These are phyloP conservation scores for Theileria annulata DNA, from an alignment of 169 alveolate species.

Conservation along the genomic window DNA sequence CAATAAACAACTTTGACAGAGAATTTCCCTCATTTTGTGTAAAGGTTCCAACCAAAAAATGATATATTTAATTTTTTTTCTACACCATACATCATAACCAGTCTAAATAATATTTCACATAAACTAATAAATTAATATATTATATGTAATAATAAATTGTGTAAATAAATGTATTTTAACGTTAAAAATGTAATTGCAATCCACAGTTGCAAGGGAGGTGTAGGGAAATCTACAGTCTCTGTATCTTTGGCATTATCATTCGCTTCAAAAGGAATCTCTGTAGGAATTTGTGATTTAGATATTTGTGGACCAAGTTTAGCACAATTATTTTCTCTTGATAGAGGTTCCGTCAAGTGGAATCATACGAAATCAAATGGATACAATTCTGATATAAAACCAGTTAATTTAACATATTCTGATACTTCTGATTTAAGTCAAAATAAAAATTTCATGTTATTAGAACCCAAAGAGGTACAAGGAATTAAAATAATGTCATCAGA, in stretches of 20 bases:
- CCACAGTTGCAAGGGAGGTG: conserved; percentile 97
- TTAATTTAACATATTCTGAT: background rate
- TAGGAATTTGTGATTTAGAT: conserved; percentile 96
- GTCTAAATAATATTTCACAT: background rate
- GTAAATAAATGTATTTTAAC: conserved; percentile 37
- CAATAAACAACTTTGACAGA: conserved; percentile 31
- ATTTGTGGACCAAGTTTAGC: conserved; percentile 97
- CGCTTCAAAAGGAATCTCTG: conserved; percentile 87
- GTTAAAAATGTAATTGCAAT: conserved; percentile 68
- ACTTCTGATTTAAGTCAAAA: background rate
- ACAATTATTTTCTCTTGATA: conserved; percentile 81
- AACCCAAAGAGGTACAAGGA: conserved; percentile 66
- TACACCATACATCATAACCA: background rate
- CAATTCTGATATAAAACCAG: background rate
- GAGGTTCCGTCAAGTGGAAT: conserved; percentile 68
- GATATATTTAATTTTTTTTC: background rate
- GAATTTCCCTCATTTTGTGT: conserved; percentile 33
- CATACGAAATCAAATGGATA: conserved; percentile 23
- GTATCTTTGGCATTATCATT: conserved; percentile 81
- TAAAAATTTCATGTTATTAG: conserved; percentile 39
- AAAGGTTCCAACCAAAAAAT: conserved; percentile 38
- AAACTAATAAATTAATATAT: background rate
- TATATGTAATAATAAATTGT: background rate
- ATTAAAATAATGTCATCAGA: conserved; percentile 74
- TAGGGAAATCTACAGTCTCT: conserved; percentile 94